A percentile compares a stretch with the other conserved stretches of the same genome.
Evolutionary conservation across 805 yeast genomes (phyloP).

Genomic region (Kluyveromyces siamensis): DNA sequence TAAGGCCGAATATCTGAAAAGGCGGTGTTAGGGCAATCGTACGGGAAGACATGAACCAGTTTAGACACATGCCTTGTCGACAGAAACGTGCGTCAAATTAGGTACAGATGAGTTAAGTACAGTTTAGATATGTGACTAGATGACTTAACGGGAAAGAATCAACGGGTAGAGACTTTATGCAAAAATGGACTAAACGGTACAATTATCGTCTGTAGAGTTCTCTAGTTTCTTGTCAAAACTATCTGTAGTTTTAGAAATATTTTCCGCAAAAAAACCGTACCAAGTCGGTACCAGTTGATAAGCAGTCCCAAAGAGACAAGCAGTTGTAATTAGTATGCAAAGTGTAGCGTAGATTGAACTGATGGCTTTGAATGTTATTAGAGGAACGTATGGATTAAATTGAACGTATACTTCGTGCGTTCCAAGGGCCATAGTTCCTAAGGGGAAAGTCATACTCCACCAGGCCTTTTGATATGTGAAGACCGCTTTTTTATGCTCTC

Average conservation of each 20-base stretch:
- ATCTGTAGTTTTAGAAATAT: neutral
- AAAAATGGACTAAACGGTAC: neutral
- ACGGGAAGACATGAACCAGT: neutral
- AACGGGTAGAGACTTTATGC: neutral
- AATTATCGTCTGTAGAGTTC: neutral
- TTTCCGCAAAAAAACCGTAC: neutral
- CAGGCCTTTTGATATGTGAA: conserved; percentile 41
- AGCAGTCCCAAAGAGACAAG: conserved; percentile 28
- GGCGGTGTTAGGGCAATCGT: neutral
- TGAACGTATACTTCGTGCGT: conserved; percentile 41
- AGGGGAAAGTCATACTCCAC: conserved; percentile 89
- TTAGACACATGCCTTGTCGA: neutral
- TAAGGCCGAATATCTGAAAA: neutral
- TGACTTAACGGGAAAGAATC: too few species aligned
- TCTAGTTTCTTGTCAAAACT: neutral
- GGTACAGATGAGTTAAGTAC: neutral
- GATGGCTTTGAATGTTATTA: conserved; percentile 52
- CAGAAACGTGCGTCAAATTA: neutral
- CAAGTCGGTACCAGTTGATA: neutral
- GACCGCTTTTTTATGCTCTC: conserved; percentile 15
- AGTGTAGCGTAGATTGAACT: conserved; percentile 51
- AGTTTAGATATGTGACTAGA: too few species aligned
- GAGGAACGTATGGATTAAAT: conserved; percentile 29
- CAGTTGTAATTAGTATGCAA: conserved; percentile 38
- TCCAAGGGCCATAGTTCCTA: conserved; percentile 72